Evolutionary conservation across 2,329 filamentous ascomycete genomes (phyloP), one percentile per base, ranked within the genome.

Genomic region (Fusarium keratoplasticum): DNA sequence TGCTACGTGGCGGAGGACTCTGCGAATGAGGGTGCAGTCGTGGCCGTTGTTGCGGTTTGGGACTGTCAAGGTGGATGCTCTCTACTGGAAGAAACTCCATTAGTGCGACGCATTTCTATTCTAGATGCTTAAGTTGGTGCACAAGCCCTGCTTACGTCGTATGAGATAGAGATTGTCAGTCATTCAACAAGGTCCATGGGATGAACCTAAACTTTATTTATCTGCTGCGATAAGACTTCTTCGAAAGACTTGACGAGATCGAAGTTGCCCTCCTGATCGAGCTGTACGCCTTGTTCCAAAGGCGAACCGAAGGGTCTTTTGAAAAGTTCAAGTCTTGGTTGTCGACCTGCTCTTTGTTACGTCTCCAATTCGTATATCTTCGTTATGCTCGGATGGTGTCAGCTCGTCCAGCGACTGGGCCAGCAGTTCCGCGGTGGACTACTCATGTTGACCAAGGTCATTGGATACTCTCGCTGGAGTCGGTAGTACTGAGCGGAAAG

Each of bases 1-100:
- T 16, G 52, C 52, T 36, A 57, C 52, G 2, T 57, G 52, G 52
- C 20, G 52, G 2, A 57, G 33, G 52, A 57, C 52, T 6, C 22
- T 57, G 8, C 14, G 74, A 3, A 72, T 74, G 25, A 66, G 73
- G 25, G 72, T 73, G 10, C 68, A 67, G 25, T 70, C 73, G 7
- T 77, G 75, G 75, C 72, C 73, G 3, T 42, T 77, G 5, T 54
- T 77, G 16, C 66, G 74, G 1, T 76, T 77, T 44, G 74, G 61
- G 1, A 71, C 75, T 13, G 74, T 76, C 4, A 77, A 77, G 57
- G 69, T 77, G 29, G 75, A 77, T 61, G 75, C 75, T 2, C 61
- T 77, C 5, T 76, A 71, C 50, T 77, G 75, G 75, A 77, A 76
- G 61, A 64, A 67, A 40, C 33, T 67, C 25, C 22, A 35, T 38